phyloP scores from a whole-genome alignment of 306 rosid species.

The Acacia melanoxylon region DNA sequence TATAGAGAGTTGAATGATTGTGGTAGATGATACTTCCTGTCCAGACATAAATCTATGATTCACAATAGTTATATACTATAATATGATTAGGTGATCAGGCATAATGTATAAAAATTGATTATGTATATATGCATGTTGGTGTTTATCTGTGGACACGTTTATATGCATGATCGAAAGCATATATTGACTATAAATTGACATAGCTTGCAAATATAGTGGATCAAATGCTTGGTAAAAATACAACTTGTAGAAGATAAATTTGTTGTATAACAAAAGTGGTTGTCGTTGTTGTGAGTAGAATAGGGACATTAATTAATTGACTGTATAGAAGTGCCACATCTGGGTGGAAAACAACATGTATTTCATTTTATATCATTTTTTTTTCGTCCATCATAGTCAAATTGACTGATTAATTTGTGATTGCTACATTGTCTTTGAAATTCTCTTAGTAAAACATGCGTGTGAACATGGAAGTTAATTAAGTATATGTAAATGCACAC shows the following conservation, averaged over 20 bases:
- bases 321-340: background rate
- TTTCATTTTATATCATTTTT: background rate
- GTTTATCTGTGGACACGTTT: background rate
- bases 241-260: background rate
- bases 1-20: background rate
- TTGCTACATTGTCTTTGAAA: background rate
- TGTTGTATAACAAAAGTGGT: background rate
- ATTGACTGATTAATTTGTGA: background rate
- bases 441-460: background rate
- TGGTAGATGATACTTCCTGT: background rate
- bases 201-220: background rate
- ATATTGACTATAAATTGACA: background rate
- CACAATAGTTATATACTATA: background rate
- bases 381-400: background rate
- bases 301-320: background rate
- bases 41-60: background rate
- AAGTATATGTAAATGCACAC: background rate
- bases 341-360: background rate
- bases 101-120: background rate
- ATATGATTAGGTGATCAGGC: background rate
- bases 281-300: background rate
- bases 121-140: background rate
- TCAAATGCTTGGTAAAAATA: background rate
- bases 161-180: background rate
- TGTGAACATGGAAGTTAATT: background rate